These are phyloP conservation scores for Polygonum maritimum DNA, from an alignment of 148 eudicot species.

Conservation along the genomic window DNA sequence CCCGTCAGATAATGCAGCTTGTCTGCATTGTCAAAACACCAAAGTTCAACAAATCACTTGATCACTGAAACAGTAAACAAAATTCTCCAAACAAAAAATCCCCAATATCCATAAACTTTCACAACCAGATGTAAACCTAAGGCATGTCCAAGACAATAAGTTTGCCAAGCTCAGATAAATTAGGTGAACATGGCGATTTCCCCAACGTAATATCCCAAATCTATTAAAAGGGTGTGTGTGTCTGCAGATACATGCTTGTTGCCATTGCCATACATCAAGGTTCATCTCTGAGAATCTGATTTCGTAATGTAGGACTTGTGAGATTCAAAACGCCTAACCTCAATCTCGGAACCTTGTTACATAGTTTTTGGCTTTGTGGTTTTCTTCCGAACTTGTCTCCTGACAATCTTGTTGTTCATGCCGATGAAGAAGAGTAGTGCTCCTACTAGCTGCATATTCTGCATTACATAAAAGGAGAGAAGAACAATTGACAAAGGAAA, in stretches of 20 bases:
- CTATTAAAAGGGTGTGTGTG: background rate
- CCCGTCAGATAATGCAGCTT: background rate
- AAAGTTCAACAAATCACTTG: background rate
- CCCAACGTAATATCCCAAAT: background rate
- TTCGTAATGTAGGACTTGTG: background rate
- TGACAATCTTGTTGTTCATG: background rate
- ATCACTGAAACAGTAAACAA: background rate
- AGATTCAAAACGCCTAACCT: background rate
- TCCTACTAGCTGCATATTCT: conserved; percentile 1
- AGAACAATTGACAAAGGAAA: background rate
- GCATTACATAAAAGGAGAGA: background rate
- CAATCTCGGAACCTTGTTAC: background rate
- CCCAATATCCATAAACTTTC: background rate
- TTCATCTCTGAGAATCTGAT: background rate
- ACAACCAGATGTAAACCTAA: too few species aligned
- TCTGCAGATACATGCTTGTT: background rate
- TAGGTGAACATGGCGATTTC: too few species aligned
- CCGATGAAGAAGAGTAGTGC: conserved; percentile 1
- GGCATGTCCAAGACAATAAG: too few species aligned
- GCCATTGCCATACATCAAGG: background rate
- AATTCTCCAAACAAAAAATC: background rate
- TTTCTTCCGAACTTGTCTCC: background rate
- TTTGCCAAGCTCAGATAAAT: too few species aligned
- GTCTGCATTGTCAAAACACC: background rate
- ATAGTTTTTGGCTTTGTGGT: background rate